Percentiles rank a stretch among this genome's conserved stretches.
phyloP scores from a whole-genome alignment of 805 yeast genomes.

The Zygosaccharomyces lentus region DNA sequence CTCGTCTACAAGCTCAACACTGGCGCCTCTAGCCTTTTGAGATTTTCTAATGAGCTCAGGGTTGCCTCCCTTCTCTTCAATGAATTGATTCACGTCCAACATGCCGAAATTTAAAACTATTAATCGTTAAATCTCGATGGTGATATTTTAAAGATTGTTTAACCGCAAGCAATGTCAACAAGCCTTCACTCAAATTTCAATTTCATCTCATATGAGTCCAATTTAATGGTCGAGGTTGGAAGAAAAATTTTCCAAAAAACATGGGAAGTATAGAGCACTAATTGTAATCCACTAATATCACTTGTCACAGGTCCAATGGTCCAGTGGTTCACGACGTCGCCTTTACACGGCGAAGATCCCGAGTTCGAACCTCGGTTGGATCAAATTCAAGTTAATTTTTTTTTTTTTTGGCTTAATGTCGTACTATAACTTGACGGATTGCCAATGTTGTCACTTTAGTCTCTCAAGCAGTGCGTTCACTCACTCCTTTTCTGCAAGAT shows the following conservation, averaged over 20 bases:
- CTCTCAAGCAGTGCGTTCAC: too few species aligned
- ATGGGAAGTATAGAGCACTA: neutral
- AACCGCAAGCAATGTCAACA: slow-evolving; percentile 2
- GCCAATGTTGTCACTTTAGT: neutral
- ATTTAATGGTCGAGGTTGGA: neutral
- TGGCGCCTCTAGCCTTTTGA: slow-evolving; percentile 89
- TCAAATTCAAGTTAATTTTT: slow-evolving; percentile 19
- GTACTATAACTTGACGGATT: neutral
- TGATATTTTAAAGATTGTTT: neutral
- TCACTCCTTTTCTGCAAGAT: too few species aligned
- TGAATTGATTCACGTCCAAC: slow-evolving; percentile 90
- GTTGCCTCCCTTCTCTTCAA: slow-evolving; percentile 95
- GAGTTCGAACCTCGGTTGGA: slow-evolving; percentile 40
- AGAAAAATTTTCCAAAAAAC: slow-evolving; percentile 9
- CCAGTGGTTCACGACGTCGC: slow-evolving; percentile 41
- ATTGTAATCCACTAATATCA: neutral
- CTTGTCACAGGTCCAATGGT: slow-evolving; percentile 35
- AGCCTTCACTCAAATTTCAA: neutral
- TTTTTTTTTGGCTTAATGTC: neutral
- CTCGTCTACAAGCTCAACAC: slow-evolving; percentile 94
- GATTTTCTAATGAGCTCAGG: slow-evolving; percentile 85
- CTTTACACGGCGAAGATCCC: slow-evolving; percentile 42
- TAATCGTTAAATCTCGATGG: neutral
- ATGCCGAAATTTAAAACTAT: slow-evolving; percentile 37
- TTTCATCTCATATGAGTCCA: neutral